Evolutionary conservation across 306 rosid species (phyloP), one percentile per base, ranked within the genome.

Genomic region (Quercus ilex): DNA sequence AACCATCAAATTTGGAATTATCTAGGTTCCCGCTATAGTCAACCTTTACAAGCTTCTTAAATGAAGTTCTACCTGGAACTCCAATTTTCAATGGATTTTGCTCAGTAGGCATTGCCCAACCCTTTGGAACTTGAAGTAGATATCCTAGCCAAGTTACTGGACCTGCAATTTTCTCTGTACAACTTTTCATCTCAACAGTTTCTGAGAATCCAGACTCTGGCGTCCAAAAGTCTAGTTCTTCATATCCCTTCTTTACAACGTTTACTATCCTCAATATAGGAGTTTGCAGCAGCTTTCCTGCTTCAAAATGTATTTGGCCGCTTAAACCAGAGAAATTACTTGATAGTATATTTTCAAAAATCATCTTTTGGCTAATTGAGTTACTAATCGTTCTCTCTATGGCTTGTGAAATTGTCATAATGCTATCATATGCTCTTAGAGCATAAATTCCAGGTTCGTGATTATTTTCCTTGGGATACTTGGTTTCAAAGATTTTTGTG

Each of bases 81-180:
- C 90, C 96, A 57, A 92, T 88, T 81, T 6, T 89, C 85, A 92
- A 49, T 53, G 77, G 86, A 6, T 83, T 89, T 30, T n/a, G 31
- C 64, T 63, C 74, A 25, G 84, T 81, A n/a, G 94, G 96, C 70
- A 92, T 59, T 69, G 79, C 85, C 96, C 97, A 92, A 1, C 97
- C 97, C 65, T 83, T 85, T 13, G 97, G 97, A 80, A 1, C 76
- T 30, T 67, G 9, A 35, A 35, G 0, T 23, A 38, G 58, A 55
- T 89, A 74, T 49, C 93, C 95, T 0, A 95, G 97, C 95, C 97
- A 92, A 78, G 79, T 78, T 63, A 87, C 88, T 5, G 20, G 18
- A 63, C 85, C 86, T 31, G 35, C 73, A 83, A 74, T 70, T 71
- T 43, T 64, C 52, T 33, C 43, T 57, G 43, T 69, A 56, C 74